Conservation (phyloP, 2,329 filamentous ascomycete species). For the Diaporthe longicolla region DNA sequence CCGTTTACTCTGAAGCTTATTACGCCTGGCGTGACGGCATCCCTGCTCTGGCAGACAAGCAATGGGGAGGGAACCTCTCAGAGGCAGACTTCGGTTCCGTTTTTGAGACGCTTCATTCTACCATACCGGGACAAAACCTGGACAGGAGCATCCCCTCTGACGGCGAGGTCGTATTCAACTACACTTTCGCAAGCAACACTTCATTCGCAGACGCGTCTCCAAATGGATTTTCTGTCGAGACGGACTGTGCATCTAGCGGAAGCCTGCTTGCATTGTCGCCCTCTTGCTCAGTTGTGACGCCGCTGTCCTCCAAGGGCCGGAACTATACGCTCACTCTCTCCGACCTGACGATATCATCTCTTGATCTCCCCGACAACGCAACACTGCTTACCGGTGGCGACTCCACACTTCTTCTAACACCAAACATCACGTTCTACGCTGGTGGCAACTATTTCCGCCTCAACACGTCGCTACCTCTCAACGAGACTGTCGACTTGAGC, state of each 20-base stretch:
- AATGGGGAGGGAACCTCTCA: conserved; percentile 65
- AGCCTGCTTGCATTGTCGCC: conserved; percentile 51
- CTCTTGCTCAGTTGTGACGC: conserved; percentile 61
- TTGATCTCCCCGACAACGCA: conserved; percentile 52
- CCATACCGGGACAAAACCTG: conserved; percentile 63
- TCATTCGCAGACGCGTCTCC: conserved; percentile 54
- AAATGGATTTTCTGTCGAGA: conserved; percentile 57
- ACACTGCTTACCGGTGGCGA: conserved; percentile 59
- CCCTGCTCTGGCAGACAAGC: conserved; percentile 65
- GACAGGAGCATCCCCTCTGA: conserved; percentile 58
- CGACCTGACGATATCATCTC: conserved; percentile 51
- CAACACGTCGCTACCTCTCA: conserved; percentile 51
- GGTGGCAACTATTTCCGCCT: conserved; percentile 54
- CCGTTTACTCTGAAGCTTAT: conserved; percentile 65
- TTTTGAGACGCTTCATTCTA: conserved; percentile 56
- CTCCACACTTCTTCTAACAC: conserved; percentile 59
- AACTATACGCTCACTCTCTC: conserved; percentile 68
- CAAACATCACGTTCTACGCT: conserved; percentile 54
- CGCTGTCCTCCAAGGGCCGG: conserved; percentile 66
- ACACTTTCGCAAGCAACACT: conserved; percentile 48
- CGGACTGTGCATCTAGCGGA: conserved; percentile 52
- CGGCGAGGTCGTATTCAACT: conserved; percentile 53
- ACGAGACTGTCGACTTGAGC: conserved; percentile 49
- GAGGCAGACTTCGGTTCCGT: conserved; percentile 55
- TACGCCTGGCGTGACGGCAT: conserved; percentile 65